Percentiles rank a stretch among this genome's conserved stretches.
phyloP scores from a whole-genome alignment of 768 basidiomycete species.

The Tubosaeta sp. region DNA sequence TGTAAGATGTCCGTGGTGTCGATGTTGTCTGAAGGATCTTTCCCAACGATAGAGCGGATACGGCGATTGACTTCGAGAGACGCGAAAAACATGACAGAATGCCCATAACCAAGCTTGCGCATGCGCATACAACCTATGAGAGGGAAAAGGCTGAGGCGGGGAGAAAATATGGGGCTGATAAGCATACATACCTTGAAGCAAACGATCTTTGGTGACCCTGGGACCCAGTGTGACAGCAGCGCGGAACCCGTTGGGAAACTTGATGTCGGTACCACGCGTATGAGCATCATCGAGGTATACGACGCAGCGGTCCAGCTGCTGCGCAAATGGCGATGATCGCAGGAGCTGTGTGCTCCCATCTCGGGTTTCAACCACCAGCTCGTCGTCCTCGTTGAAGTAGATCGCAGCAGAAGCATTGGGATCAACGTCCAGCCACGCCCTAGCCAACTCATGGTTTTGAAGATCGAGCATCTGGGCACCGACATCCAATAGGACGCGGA shows the following conservation, averaged over 20 bases:
- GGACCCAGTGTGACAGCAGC: conserved; percentile 13
- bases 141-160: not conserved
- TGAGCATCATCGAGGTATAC: conserved; percentile 16
- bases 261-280: conserved; percentile 17
- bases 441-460: conserved; percentile 36
- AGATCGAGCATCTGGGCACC: conserved; percentile 53
- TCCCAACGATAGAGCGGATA: conserved; percentile 30
- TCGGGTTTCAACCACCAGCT: conserved; percentile 28
- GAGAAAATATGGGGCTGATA: too few species aligned
- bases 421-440: conserved; percentile 34
- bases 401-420: conserved; percentile 16
- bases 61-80: conserved; percentile 39
- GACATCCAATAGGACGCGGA: conserved; percentile 48
- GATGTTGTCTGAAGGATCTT: conserved; percentile 1
- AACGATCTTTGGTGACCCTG: conserved; percentile 13
- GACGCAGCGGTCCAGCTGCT: conserved; percentile 4
- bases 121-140: conserved; percentile 51
- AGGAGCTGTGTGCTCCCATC: conserved; percentile 37
- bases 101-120: conserved; percentile 44
- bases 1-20: conserved; percentile 33
- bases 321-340: conserved; percentile 25
- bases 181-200: conserved; percentile 10
- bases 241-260: conserved; percentile 10
- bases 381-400: conserved; percentile 16
- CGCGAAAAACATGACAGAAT: conserved; percentile 47